phyloP scores from a whole-genome alignment of 768 basidiomycete genomes.

The Hirschioporus abietinus region DNA sequence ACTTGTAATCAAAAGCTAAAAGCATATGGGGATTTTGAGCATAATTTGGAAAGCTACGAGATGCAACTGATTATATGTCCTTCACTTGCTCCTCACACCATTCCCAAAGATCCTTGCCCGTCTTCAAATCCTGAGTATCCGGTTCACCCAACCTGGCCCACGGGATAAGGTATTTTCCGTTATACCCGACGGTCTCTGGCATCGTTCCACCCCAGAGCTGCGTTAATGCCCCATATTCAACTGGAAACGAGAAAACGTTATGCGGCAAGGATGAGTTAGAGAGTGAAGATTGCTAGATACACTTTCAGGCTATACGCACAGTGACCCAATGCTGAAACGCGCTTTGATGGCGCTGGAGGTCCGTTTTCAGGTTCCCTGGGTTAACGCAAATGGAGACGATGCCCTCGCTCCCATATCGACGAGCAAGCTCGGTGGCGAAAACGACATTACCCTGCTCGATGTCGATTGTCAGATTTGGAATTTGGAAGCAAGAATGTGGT shows the following conservation, averaged over 20 bases:
- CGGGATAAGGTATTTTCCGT: slow-evolving; percentile 28
- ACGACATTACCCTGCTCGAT: not conserved
- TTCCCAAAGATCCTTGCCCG: slow-evolving; percentile 26
- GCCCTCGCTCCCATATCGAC: not conserved
- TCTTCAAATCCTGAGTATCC: slow-evolving; percentile 18
- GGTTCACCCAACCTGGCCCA: slow-evolving; percentile 27
- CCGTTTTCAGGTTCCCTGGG: slow-evolving; percentile 1
- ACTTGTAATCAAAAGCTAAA: too few relatives aligned
- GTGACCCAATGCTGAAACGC: not conserved
- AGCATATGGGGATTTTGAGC: too few relatives aligned
- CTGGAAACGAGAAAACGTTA: slow-evolving; percentile 1
- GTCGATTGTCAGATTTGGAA: too few relatives aligned
- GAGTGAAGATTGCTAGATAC: not conserved
- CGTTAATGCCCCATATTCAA: slow-evolving; percentile 19
- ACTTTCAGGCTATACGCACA: not conserved
- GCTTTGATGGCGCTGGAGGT: not conserved
- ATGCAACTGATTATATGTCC: not conserved
- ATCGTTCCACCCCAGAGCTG: slow-evolving; percentile 23
- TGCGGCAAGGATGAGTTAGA: not conserved
- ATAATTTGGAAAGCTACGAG: too few relatives aligned
- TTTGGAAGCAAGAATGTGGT: too few relatives aligned
- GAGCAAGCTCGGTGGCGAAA: not conserved
- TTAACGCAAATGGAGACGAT: slow-evolving; percentile 1
- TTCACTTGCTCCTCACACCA: slow-evolving; percentile 31
- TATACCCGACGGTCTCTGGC: slow-evolving; percentile 17